These are phyloP conservation scores for Geranomyces michiganensis DNA, from an alignment of 192 early-diverging fungal species.

Conservation along the genomic window DNA sequence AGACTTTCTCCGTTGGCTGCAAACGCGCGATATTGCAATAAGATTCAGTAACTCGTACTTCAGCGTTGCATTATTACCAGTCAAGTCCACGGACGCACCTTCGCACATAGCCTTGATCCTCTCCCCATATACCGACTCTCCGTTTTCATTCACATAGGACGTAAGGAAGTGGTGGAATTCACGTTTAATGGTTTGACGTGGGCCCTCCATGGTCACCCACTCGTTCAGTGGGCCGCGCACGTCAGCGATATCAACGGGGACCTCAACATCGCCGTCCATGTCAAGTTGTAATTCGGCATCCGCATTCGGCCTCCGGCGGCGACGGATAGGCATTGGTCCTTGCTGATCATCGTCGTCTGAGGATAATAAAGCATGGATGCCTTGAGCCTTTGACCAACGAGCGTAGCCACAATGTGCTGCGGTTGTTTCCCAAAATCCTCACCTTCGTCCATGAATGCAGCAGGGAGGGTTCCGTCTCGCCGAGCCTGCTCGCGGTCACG, in stretches of 20 bases:
- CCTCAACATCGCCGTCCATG: slow-evolving; percentile 63
- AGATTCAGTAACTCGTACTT: not conserved
- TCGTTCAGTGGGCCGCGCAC: slow-evolving; percentile 83
- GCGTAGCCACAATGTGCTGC: slow-evolving; percentile 63
- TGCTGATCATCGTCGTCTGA: slow-evolving; percentile 50
- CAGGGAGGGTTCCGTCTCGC: slow-evolving; percentile 78
- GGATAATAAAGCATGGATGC: too few relatives aligned
- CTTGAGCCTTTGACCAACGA: not conserved
- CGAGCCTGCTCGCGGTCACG: slow-evolving; percentile 75
- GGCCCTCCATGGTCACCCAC: slow-evolving; percentile 84
- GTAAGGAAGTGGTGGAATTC: slow-evolving; percentile 90
- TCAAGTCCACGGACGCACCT: slow-evolving; percentile 24
- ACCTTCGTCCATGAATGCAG: slow-evolving; percentile 85
- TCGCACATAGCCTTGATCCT: slow-evolving; percentile 87
- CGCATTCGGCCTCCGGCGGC: slow-evolving; percentile 49
- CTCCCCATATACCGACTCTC: slow-evolving; percentile 91
- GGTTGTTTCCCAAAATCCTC: slow-evolving; percentile 47
- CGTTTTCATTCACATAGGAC: slow-evolving; percentile 81
- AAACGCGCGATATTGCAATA: not conserved
- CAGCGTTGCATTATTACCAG: not conserved
- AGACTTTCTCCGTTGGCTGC: slow-evolving; percentile 79
- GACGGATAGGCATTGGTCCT: slow-evolving; percentile 47
- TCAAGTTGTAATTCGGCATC: slow-evolving; percentile 62
- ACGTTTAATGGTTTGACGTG: slow-evolving; percentile 77
- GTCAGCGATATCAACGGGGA: slow-evolving; percentile 78